Evolutionary conservation across 768 basidiomycete genomes (phyloP).

Genomic region (Boletus rufocinnamomeus): DNA sequence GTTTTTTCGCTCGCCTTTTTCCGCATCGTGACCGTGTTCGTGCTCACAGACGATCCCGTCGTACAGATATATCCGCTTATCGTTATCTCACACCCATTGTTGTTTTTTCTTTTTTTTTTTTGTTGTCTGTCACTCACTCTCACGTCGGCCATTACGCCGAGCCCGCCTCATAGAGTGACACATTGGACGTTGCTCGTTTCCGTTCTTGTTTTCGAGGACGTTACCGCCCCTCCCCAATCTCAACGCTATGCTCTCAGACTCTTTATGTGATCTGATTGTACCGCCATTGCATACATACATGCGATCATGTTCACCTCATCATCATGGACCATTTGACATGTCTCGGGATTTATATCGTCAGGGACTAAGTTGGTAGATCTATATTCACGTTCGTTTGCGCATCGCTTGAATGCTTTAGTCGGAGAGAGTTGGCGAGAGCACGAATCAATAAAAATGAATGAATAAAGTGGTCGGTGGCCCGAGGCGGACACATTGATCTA

Average conservation of each 20-base stretch:
- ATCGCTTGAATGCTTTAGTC: too few species aligned
- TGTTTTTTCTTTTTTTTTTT: neutral
- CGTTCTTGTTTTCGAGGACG: neutral
- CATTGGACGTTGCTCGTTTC: neutral
- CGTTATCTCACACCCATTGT: neutral
- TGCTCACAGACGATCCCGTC: neutral
- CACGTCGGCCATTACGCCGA: neutral
- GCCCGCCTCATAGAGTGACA: neutral
- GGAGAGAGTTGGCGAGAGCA: too few species aligned
- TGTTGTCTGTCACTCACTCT: conserved; percentile 3
- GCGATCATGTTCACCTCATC: neutral
- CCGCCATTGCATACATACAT: neutral
- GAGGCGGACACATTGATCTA: too few species aligned
- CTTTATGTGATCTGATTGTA: neutral
- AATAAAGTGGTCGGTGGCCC: too few species aligned
- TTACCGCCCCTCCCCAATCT: neutral
- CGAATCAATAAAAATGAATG: too few species aligned
- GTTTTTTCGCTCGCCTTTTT: neutral
- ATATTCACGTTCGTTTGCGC: neutral
- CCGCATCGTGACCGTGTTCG: neutral
- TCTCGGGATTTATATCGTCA: neutral
- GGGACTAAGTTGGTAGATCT: neutral
- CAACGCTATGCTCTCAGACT: neutral
- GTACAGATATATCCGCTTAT: conserved; percentile 1
- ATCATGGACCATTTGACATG: neutral